Conservation (phyloP, 352 stramenopile genomes). For the Globisporangium okanoganense region DNA sequence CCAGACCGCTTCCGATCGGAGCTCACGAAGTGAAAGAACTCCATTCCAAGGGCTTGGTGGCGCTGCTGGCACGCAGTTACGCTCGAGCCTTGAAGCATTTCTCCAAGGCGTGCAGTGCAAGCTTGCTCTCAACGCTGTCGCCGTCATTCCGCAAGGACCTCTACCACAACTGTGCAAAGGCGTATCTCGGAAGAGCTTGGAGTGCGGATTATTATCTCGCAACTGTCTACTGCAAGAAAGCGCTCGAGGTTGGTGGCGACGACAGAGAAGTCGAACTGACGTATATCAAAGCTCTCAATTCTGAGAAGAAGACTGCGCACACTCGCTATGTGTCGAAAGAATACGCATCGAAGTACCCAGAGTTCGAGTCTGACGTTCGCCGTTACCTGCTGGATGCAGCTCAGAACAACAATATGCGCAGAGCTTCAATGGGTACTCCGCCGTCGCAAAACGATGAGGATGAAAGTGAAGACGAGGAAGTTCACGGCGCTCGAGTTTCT, state of each 20-base stretch:
- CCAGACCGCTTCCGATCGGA: neutral
- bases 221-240: constrained; percentile 57
- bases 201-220: constrained; percentile 64
- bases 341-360: constrained; percentile 49
- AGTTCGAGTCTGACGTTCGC: constrained; percentile 38
- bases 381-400: constrained; percentile 20
- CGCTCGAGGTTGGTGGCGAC: constrained; percentile 45
- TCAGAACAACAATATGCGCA: neutral
- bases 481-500: neutral
- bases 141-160: constrained; percentile 47
- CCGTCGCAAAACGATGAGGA: neutral
- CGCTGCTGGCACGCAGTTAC: constrained; percentile 27
- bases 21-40: constrained; percentile 21
- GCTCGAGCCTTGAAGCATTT: constrained; percentile 34
- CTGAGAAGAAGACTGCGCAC: constrained; percentile 37
- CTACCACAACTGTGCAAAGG: constrained; percentile 54
- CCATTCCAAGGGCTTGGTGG: constrained; percentile 27
- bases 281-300: constrained; percentile 54
- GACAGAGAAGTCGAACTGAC: constrained; percentile 48
- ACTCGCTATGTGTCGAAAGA: constrained; percentile 31
- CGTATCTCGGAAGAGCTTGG: constrained; percentile 63
- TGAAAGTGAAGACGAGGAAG: constrained; percentile 17
- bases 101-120: constrained; percentile 30
- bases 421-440: neutral
- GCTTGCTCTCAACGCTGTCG: constrained; percentile 10